Percentiles rank a stretch among this genome's conserved stretches.
Evolutionary conservation across 805 yeast genomes (phyloP).

Genomic region (Priceomyces melissophilus): DNA sequence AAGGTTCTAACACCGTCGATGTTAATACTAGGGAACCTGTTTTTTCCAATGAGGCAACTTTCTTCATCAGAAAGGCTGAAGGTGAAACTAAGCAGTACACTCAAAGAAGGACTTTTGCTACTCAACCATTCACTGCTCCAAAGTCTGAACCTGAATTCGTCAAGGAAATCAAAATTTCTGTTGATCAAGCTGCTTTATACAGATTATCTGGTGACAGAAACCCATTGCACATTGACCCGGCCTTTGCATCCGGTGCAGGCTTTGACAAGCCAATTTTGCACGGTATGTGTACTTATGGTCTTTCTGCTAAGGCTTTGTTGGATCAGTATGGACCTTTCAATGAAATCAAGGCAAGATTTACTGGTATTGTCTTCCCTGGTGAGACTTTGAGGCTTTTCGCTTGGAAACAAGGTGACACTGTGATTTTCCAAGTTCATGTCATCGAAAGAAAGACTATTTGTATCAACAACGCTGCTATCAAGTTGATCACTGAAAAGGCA

Average conservation of each 20-base stretch:
- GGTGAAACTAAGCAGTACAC: conserved; percentile 47
- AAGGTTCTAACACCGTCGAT: conserved; percentile 69
- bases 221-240: conserved; percentile 94
- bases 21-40: conserved; percentile 62
- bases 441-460: conserved; percentile 76
- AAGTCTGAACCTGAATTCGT: conserved; percentile 63
- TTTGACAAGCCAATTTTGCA: conserved; percentile 87
- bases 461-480: conserved; percentile 84
- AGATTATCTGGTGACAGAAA: conserved; percentile 92
- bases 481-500: conserved; percentile 41
- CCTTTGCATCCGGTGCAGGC: conserved; percentile 81
- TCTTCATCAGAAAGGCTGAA: conserved; percentile 75
- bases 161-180: conserved; percentile 51
- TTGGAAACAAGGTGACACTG: conserved; percentile 74
- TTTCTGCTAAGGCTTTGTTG: conserved; percentile 67
- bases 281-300: conserved; percentile 87
- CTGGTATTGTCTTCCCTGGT: conserved; percentile 93
- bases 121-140: conserved; percentile 62
- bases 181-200: conserved; percentile 83
- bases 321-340: conserved; percentile 79
- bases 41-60: conserved; percentile 79
- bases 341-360: conserved; percentile 86
- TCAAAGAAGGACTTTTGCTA: conserved; percentile 57
- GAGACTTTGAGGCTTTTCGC: conserved; percentile 77
- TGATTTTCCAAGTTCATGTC: conserved; percentile 77